Conservation (phyloP, 345 rosid species). For the Ailanthus altissimus region DNA sequence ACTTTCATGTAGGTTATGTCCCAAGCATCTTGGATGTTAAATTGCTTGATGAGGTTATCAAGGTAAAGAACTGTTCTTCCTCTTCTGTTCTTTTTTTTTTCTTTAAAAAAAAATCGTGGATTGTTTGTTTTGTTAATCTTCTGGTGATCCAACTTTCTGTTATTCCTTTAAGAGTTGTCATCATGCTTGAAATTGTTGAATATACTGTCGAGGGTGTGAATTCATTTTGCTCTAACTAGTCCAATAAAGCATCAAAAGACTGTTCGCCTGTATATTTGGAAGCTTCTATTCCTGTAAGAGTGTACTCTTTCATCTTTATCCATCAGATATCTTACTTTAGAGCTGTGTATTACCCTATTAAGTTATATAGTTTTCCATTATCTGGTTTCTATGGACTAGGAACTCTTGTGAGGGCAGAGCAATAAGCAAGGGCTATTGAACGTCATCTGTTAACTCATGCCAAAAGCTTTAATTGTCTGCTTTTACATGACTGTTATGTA, state of each 20-base stretch:
- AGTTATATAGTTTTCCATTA: neutral
- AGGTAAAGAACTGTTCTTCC: conserved; percentile 40
- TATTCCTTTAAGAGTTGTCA: neutral
- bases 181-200: conserved; percentile 1
- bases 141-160: neutral
- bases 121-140: neutral
- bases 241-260: neutral
- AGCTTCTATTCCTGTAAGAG: neutral
- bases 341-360: neutral
- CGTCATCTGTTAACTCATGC: neutral
- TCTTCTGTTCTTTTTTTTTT: neutral
- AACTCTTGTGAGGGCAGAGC: neutral
- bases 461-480: neutral
- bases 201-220: neutral
- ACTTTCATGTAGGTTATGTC: conserved; percentile 61
- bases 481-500: neutral
- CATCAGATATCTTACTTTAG: neutral
- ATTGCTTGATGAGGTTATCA: conserved; percentile 83
- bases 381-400: neutral
- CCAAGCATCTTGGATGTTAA: conserved; percentile 79
- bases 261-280: neutral
- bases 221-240: neutral
- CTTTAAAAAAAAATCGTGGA: neutral
- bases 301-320: neutral
- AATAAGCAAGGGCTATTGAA: neutral